Evolutionary conservation across 805 yeast genomes (phyloP).

Genomic region (Candida argentea): DNA sequence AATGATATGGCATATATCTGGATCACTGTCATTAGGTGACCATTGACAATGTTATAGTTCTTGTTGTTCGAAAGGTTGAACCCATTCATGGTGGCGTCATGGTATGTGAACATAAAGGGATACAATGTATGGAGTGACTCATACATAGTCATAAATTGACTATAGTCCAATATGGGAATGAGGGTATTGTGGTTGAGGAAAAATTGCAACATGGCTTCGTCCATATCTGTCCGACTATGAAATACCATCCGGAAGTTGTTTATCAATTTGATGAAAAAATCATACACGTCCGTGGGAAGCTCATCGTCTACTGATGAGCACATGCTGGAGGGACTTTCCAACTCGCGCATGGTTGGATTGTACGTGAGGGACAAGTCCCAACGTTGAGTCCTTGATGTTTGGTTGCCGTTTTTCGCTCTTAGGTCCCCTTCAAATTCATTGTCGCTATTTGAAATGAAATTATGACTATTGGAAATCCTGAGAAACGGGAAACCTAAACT

Average conservation of each 20-base stretch:
- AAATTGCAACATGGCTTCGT: slow-evolving; percentile 37
- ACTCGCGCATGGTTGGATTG: slow-evolving; percentile 15
- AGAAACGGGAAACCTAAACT: slow-evolving; percentile 33
- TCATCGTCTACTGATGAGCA: slow-evolving; percentile 6
- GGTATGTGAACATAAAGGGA: slow-evolving; percentile 37
- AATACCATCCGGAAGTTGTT: slow-evolving; percentile 33
- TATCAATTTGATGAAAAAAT: slow-evolving; percentile 32
- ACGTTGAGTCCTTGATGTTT: slow-evolving; percentile 29
- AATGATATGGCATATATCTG: slow-evolving; percentile 43
- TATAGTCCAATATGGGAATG: slow-evolving; percentile 46
- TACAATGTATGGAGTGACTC: slow-evolving; percentile 38
- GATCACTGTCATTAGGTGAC: slow-evolving; percentile 33
- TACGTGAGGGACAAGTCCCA: slow-evolving; percentile 28
- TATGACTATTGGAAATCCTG: slow-evolving; percentile 35
- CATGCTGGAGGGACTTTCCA: slow-evolving; percentile 3
- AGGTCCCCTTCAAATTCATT: slow-evolving; percentile 29
- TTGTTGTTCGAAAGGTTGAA: slow-evolving; percentile 34
- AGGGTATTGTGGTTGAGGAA: slow-evolving; percentile 44
- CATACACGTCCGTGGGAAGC: slow-evolving; percentile 32
- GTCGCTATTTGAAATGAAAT: slow-evolving; percentile 30
- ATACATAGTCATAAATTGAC: slow-evolving; percentile 41
- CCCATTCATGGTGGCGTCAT: slow-evolving; percentile 36
- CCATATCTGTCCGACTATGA: slow-evolving; percentile 29
- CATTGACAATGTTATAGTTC: slow-evolving; percentile 32
- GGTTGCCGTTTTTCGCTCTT: too few relatives aligned